Conservation (phyloP, 106 monocot genomes). For the Dioscorea alata region DNA sequence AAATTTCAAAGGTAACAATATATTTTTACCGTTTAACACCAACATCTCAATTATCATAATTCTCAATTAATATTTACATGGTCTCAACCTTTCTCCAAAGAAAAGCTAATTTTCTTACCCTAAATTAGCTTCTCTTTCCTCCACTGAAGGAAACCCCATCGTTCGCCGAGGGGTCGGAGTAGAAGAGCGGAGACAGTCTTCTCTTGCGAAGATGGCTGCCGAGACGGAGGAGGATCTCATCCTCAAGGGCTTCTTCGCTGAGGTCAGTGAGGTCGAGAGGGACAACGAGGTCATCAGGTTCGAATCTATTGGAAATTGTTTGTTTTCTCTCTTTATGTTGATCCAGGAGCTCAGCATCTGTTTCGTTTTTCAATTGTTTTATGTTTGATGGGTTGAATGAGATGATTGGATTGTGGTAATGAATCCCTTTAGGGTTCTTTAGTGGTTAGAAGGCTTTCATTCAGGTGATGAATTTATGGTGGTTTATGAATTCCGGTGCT, state of each 20-base stretch:
- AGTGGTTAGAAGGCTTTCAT: neutral
- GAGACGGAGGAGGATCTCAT: conserved; percentile 59
- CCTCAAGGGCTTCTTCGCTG: conserved; percentile 77
- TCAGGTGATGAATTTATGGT: neutral
- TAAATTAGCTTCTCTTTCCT: too few species aligned
- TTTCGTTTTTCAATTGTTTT: neutral
- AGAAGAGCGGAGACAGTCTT: too few species aligned
- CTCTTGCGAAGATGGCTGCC: conserved; percentile 18
- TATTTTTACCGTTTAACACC: too few species aligned
- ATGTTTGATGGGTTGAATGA: neutral
- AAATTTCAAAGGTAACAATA: too few species aligned
- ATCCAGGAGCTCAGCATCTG: neutral
- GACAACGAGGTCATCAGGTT: conserved; percentile 93
- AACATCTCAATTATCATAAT: too few species aligned
- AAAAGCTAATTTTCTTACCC: too few species aligned
- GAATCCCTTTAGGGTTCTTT: neutral
- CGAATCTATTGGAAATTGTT: neutral
- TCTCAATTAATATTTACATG: too few species aligned
- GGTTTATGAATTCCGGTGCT: neutral
- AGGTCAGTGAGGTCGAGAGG: conserved; percentile 87
- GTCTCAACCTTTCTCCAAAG: too few species aligned
- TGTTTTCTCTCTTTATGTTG: neutral
- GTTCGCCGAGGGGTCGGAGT: too few species aligned
- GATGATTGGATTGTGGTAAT: neutral
- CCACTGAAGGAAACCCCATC: too few species aligned